Base-by-base conservation (phyloP, 108 stramenopile species). In the Mediolabrus comicus region DNA sequence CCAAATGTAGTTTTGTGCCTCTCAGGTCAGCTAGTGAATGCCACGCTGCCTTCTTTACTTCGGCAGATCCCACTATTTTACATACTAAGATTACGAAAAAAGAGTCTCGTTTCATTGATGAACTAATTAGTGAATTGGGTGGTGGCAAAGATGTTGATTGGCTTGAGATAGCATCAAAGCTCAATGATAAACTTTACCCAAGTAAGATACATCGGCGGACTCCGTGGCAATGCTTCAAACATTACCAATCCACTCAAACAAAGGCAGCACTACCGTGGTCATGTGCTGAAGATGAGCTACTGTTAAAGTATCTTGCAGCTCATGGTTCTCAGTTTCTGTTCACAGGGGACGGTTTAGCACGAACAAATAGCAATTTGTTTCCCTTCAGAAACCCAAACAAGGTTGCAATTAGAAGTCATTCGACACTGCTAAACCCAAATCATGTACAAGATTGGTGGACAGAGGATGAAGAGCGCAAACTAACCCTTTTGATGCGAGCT, bases 281-380 rank as follows among this genome's bases (percentile, higher is more conserved):
- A 36, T 62, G 76, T 24, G 83, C 79, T 36, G 81, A 86, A 49
- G 88, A 89, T 59, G 86, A 83, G 60, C 52, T 84, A 9, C 53
- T 89, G 10, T 69, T 89, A 25, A 83, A 84, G 10, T 86, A 84
- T 59, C 56, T 85, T 12, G 86, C 86, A 7, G 81, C 77, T 17
- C 61, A 63, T 10, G 83, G 86, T 6, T 82, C 83, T 41, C 86
- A 85, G 41, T 75, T 43, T 27, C 38, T 83, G 13, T 43, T 80
- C 38, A 71, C 74, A 68, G 69, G 56, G 7, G 58, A 58, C 38
- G 62, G 68, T 27, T 54, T 72, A 10, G 62, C 67, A 22, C 65
- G 73, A 31, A 49, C 71, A 11, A 66, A 69, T 16, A 19, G 60
- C 32, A 29, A 38, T 17, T 36, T 83, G 28, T 78, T 82, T 36